Evolutionary conservation across 2,329 filamentous ascomycete species (phyloP).

Genomic region (Periconia sp.): DNA sequence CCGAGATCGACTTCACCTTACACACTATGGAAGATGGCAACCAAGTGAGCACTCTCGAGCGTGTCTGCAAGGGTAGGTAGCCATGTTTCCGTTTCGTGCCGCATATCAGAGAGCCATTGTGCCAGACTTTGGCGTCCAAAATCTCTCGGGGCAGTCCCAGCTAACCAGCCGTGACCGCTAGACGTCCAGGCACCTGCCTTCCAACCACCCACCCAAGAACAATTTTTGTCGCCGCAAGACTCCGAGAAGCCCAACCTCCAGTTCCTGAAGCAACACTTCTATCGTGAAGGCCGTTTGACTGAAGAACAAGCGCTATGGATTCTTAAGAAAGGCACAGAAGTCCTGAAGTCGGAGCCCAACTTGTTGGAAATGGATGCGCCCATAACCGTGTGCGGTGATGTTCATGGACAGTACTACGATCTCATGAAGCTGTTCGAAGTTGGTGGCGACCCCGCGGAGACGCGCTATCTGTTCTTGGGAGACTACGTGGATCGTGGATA

Average conservation of each 20-base stretch:
- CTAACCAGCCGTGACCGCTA: constrained; percentile 46
- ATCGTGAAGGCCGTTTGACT: constrained; percentile 92
- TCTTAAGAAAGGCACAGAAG: constrained; percentile 80
- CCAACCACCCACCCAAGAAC: constrained; percentile 86
- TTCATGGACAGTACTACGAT: constrained; percentile 99
- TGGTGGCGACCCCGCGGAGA: constrained; percentile 93
- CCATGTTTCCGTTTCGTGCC: neutral
- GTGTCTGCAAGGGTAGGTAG: constrained; percentile 91
- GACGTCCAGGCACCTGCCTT: constrained; percentile 98
- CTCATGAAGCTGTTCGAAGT: constrained; percentile 99
- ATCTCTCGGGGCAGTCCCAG: constrained; percentile 10
- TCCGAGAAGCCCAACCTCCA: constrained; percentile 85
- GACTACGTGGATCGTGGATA: constrained; percentile 99
- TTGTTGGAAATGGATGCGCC: constrained; percentile 98
- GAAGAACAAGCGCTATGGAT: constrained; percentile 98
- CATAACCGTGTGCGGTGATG: constrained; percentile 97
- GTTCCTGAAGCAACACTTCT: constrained; percentile 98
- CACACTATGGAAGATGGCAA: constrained; percentile 98
- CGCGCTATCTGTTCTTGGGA: constrained; percentile 92
- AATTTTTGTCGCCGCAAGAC: constrained; percentile 88
- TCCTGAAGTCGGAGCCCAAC: constrained; percentile 89
- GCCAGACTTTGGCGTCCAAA: neutral
- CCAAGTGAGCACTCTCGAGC: constrained; percentile 91
- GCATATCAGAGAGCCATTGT: neutral
- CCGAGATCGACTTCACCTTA: constrained; percentile 97